A percentile compares a stretch with the other conserved stretches of the same genome.
phyloP scores from a whole-genome alignment of 2,329 filamentous ascomycete species.

The Metarhizium album region DNA sequence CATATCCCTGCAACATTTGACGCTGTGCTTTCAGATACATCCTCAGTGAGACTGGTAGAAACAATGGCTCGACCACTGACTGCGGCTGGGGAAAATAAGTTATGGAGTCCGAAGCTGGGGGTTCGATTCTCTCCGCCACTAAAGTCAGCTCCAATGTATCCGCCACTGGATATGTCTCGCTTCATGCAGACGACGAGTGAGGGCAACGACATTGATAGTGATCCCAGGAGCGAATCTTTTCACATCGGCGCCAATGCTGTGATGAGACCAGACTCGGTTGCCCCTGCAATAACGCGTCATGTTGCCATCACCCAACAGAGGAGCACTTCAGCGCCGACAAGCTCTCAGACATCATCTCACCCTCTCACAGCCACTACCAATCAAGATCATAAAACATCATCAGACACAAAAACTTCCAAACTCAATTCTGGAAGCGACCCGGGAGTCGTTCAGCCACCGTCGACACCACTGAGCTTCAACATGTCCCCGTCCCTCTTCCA shows the following conservation, averaged over 20 bases:
- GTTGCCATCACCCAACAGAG: not conserved
- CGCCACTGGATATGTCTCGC: constrained; percentile 15
- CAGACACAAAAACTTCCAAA: not conserved
- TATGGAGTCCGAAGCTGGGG: constrained; percentile 21
- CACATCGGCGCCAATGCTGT: not conserved
- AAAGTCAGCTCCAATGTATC: constrained; percentile 13
- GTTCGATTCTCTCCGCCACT: constrained; percentile 17
- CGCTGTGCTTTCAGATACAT: not conserved
- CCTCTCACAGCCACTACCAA: not conserved
- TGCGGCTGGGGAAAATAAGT: constrained; percentile 5
- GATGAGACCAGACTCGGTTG: not conserved
- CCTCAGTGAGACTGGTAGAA: not conserved
- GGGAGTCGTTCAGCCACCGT: constrained; percentile 12
- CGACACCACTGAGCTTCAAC: constrained; percentile 18
- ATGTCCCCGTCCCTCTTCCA: constrained; percentile 20
- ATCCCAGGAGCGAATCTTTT: not conserved
- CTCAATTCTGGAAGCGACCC: not conserved
- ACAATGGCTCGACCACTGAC: constrained; percentile 9
- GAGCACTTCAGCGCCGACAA: not conserved
- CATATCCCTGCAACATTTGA: not conserved
- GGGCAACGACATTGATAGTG: not conserved
- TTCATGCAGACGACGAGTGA: constrained; percentile 13
- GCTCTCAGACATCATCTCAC: not conserved
- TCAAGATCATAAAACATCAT: not conserved
- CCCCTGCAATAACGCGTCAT: not conserved